Evolutionary conservation across 140 eudicot species (phyloP), one percentile per base, ranked within the genome.

Genomic region (Flaveria floridana): DNA sequence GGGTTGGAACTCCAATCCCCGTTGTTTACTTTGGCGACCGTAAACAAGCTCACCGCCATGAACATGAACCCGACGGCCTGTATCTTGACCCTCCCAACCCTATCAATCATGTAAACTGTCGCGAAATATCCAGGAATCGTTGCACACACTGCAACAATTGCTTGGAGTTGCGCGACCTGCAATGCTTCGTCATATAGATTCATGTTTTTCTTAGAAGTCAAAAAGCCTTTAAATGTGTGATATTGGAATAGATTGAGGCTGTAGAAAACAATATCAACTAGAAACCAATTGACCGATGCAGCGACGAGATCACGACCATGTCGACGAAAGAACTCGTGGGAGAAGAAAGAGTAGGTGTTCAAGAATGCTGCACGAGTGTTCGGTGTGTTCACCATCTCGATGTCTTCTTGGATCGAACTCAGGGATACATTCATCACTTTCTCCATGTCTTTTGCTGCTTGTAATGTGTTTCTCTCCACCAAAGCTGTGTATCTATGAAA

Each of bases 381-480:
- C 2, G 82, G 86, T 0, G 83, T 68, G 51, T 34, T 71, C 3
- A 73, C 7, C 53, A 50, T 14, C 59, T 76, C 78, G 0, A 58
- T 37, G 16, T 83, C 84, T 72, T 88, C 90, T 1, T 76, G 79
- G 52, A 85, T 88, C 37, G 81, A 78, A 69, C 81, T 70, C n/a
- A 83, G 39, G 26, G 90, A 62, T 39, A 88, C 80, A 1, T 82
- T 77, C 11, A 88, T 34, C 66, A 88, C 87, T 68, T 73, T 85
- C 68, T 85, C 82, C 90, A 88, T 86, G 77, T 88, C 88, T 70
- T 73, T 82, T 30, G 87, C 84, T 66, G 95, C 95, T 68, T 85
- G 85, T 9, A 71, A 61, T 11, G 86, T 81, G 67, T 88, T 86
- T 16, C 62, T 79, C 68, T 88, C 95, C 59, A 88, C 91, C 83